Evolutionary conservation across 192 early-diverging fungal genomes (phyloP).

Genomic region (Coemansia sp.): DNA sequence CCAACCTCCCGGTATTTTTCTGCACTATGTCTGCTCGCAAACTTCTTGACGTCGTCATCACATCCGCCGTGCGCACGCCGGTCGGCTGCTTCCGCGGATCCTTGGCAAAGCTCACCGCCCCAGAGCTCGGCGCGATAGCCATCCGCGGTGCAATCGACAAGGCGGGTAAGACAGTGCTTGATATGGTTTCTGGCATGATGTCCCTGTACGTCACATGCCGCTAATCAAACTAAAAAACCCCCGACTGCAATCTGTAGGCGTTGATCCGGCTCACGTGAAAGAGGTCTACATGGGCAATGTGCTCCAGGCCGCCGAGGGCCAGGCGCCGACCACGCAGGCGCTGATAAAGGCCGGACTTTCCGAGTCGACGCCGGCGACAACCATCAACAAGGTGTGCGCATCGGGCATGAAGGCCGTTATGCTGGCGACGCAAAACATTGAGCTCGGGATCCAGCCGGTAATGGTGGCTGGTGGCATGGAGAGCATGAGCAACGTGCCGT

Average conservation of each 20-base stretch:
- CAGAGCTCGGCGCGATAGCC: conserved; percentile 81
- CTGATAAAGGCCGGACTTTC: conserved; percentile 73
- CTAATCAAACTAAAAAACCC: too few relatives aligned
- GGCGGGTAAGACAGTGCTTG: conserved; percentile 73
- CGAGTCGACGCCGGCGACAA: conserved; percentile 83
- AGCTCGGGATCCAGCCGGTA: conserved; percentile 68
- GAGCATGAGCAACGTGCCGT: conserved; percentile 91
- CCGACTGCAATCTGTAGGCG: conserved; percentile 46
- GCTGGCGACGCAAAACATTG: conserved; percentile 81
- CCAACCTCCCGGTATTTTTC: not conserved
- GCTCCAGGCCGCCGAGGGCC: conserved; percentile 80
- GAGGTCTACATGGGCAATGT: conserved; percentile 98
- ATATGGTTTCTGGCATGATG: not conserved
- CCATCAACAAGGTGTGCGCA: conserved; percentile 98
- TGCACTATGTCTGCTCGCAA: conserved; percentile 20
- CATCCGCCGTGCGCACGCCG: conserved; percentile 76
- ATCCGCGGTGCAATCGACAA: conserved; percentile 79
- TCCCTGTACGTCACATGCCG: not conserved
- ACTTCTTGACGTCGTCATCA: conserved; percentile 45
- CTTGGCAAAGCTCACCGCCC: conserved; percentile 75
- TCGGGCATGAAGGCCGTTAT: conserved; percentile 97
- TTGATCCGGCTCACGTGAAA: conserved; percentile 78
- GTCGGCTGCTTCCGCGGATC: conserved; percentile 89
- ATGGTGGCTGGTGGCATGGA: conserved; percentile 97
- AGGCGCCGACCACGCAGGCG: conserved; percentile 92